Evolutionary conservation across 2,329 filamentous ascomycete species (phyloP).

Genomic region (Calonectria leucothoes): DNA sequence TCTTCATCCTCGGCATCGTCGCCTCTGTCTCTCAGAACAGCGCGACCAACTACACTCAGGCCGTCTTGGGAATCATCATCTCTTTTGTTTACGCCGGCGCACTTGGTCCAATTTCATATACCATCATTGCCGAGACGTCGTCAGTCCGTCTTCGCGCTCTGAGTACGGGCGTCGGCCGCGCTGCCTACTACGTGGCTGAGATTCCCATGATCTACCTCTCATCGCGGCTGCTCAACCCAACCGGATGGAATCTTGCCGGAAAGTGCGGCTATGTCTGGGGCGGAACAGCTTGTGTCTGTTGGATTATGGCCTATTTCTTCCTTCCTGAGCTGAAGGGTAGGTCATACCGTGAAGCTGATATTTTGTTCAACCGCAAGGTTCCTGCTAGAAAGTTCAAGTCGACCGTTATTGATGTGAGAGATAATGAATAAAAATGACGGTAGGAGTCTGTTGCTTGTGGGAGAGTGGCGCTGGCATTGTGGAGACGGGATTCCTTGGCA

Average conservation of each 20-base stretch:
- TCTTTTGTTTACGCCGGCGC: constrained; percentile 72
- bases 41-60: constrained; percentile 64
- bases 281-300: constrained; percentile 66
- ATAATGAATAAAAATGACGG: constrained; percentile 66
- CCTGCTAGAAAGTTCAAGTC: constrained; percentile 65
- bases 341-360: constrained; percentile 71
- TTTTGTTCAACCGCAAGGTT: constrained; percentile 64
- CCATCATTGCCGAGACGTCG: constrained; percentile 75
- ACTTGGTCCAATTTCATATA: constrained; percentile 71
- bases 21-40: constrained; percentile 59
- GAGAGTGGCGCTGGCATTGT: too few relatives aligned
- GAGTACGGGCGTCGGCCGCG: constrained; percentile 72
- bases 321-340: constrained; percentile 67
- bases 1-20: constrained; percentile 68
- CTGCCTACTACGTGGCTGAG: constrained; percentile 70
- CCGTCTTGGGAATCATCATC: constrained; percentile 71
- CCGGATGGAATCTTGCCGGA: constrained; percentile 58
- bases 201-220: constrained; percentile 74
- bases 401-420: constrained; percentile 66
- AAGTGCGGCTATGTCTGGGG: constrained; percentile 71
- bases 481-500: too few relatives aligned
- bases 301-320: constrained; percentile 58
- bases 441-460: too few relatives aligned
- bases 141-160: constrained; percentile 71
- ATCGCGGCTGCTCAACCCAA: constrained; percentile 69